Conservation (phyloP, 2,329 filamentous ascomycete species). For the Colletotrichum tropicicola region DNA sequence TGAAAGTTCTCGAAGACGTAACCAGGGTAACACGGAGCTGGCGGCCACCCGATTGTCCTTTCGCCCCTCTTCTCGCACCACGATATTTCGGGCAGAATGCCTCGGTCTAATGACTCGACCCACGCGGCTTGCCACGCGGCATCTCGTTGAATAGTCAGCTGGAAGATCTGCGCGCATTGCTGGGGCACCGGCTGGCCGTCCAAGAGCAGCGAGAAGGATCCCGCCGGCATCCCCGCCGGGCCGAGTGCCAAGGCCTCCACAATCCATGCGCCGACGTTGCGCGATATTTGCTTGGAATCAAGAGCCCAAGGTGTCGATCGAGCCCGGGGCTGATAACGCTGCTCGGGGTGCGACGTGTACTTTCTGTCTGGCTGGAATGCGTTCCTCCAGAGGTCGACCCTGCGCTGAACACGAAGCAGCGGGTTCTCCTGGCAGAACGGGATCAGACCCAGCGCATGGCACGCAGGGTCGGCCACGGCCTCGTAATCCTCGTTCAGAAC, state of each 20-base stretch:
- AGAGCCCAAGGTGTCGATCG: not conserved
- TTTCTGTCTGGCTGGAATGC: not conserved
- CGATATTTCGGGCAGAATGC: accelerated
- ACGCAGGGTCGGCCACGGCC: not conserved
- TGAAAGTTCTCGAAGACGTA: not conserved
- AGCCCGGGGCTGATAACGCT: not conserved
- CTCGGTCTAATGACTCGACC: not conserved
- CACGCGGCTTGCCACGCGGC: not conserved
- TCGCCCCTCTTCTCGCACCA: not conserved
- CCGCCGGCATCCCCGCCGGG: not conserved
- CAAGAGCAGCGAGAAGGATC: not conserved
- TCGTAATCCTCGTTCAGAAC: not conserved
- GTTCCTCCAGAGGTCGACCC: not conserved
- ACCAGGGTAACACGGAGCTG: not conserved
- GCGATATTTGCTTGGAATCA: not conserved
- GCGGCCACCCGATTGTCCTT: no score
- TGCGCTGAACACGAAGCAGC: not conserved
- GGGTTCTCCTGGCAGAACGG: slow-evolving; percentile 13
- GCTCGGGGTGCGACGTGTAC: not conserved
- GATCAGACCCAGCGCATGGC: not conserved
- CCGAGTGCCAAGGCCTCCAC: not conserved
- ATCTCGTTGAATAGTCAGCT: not conserved
- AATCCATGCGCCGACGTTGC: not conserved
- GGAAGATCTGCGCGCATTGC: not conserved
- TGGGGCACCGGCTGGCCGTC: not conserved